Evolutionary conservation across 2,329 filamentous ascomycete genomes (phyloP).

Genomic region (Microdochium nivale): DNA sequence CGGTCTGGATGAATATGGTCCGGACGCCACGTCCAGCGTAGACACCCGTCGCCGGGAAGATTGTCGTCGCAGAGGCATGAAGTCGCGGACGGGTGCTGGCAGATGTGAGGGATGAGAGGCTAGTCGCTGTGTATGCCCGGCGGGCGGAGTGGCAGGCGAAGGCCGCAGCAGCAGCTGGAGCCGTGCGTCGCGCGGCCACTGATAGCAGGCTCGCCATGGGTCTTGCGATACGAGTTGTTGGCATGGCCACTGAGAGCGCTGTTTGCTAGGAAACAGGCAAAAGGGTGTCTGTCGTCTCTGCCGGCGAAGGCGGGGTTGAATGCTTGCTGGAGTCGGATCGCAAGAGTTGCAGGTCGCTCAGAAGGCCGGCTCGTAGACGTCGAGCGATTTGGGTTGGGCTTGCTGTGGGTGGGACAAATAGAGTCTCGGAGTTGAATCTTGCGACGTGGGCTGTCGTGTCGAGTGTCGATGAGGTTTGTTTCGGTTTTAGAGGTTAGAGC

Average conservation of each 20-base stretch:
- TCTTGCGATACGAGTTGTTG: constrained; percentile 13
- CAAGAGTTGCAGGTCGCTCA: too few species aligned
- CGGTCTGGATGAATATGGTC: constrained; percentile 96
- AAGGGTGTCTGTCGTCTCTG: too few species aligned
- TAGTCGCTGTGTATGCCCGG: constrained; percentile 14
- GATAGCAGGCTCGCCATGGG: constrained; percentile 16
- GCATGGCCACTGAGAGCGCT: not conserved
- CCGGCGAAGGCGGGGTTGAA: not conserved
- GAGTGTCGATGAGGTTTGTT: not conserved
- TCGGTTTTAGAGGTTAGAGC: not conserved
- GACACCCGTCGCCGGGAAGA: not conserved
- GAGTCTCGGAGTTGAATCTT: not conserved
- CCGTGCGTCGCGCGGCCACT: constrained; percentile 9
- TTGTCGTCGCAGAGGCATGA: not conserved
- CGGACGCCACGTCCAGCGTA: constrained; percentile 33
- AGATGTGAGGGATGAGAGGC: constrained; percentile 12
- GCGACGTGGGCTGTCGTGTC: not conserved
- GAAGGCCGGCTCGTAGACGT: too few species aligned
- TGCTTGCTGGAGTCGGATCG: not conserved
- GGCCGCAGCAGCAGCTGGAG: constrained; percentile 4
- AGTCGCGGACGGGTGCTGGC: constrained; percentile 15
- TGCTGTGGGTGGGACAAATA: not conserved
- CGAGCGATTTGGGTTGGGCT: too few species aligned
- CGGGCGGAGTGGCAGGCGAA: constrained; percentile 17
- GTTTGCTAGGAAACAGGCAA: not conserved